Evolutionary conservation across 805 yeast species (phyloP).

Genomic region (Yarrowia bubula): DNA sequence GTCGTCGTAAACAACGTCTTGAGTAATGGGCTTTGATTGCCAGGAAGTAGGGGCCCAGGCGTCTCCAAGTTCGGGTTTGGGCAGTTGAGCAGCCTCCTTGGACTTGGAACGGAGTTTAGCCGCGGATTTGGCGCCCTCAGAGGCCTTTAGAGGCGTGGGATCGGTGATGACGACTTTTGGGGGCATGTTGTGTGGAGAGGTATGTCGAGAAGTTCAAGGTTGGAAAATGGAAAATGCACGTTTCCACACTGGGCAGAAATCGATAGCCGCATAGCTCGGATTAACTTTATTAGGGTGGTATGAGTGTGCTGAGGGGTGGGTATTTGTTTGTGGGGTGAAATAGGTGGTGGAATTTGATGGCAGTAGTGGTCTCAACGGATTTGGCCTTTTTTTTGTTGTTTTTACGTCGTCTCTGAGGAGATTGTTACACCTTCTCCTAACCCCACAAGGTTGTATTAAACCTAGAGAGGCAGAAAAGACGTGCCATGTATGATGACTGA

Average conservation of each 20-base stretch:
- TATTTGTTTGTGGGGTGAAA: no score
- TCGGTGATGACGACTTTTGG: slow-evolving; percentile 37
- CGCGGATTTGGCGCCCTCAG: slow-evolving; percentile 41
- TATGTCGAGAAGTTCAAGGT: slow-evolving; percentile 12
- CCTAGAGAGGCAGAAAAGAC: background rate
- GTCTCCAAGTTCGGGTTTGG: slow-evolving; percentile 27
- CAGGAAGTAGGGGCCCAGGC: slow-evolving; percentile 45
- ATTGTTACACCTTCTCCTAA: background rate
- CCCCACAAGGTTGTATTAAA: slow-evolving; percentile 12
- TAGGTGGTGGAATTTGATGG: background rate
- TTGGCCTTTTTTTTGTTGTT: no score
- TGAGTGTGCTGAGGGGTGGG: no score
- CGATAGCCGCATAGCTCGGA: slow-evolving; percentile 24
- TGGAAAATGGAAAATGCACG: no score
- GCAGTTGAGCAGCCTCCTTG: slow-evolving; percentile 30
- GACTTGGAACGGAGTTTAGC: slow-evolving; percentile 44
- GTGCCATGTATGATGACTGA: slow-evolving; percentile 2
- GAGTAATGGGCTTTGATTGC: slow-evolving; percentile 45
- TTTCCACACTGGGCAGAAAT: no score
- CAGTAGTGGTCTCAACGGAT: no score
- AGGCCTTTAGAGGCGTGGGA: slow-evolving; percentile 41
- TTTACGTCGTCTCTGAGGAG: no score
- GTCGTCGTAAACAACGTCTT: slow-evolving; percentile 46
- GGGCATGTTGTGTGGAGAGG: slow-evolving; percentile 25
- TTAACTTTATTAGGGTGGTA: background rate